Base-by-base conservation (phyloP, 148 eudicot species). In the Diospyros lotus region DNA sequence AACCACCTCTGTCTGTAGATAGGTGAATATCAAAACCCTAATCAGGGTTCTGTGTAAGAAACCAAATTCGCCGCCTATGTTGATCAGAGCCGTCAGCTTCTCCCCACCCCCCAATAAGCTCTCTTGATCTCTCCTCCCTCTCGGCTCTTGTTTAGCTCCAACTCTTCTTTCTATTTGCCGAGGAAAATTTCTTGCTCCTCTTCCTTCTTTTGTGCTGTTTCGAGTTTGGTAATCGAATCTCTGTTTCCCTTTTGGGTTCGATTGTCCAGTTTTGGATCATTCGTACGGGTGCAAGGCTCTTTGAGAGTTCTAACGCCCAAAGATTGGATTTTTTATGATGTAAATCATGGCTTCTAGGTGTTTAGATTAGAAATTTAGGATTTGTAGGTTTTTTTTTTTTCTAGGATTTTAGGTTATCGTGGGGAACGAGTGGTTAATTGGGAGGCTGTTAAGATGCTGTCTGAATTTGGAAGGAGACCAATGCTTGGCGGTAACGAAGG, bases 401-500 rank as follows among this genome's bases (percentile, higher is more conserved):
- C 28, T 28, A 28, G 28, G 28, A 28, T 28, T 28, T 28, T 28
- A 28, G 28, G 28, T 28, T 28, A 48, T 4, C 8, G 52, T 48
- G 4, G 4, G 52, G 8, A 48, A 48, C 8, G 52, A 48, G 52
- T 48, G 52, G 52, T 48, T 4, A 48, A 48, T 73, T 89, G 84
- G 84, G 51, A 61, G 38, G 76, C 7, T 48, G 52, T 48, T 4
- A 48, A 48, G 52, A 48, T 48, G 52, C 8, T 48, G 52, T 48
- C 52, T 8, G 52, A 48, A 48, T 48, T 48, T 4, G 52, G 52
- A 48, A 48, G 52, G 81, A 86, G 87, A 68, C 91, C 86, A 14
- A 73, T 88, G 85, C 66, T 88, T 43, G 85, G 88, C 15, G 89
- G 86, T n/a, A 84, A 76, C 56, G 95, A 92, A 12, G 93, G 91